Evolutionary conservation across 2,329 filamentous ascomycete genomes (phyloP), one percentile per base, ranked within the genome.

Genomic region (Xylaria sp.): DNA sequence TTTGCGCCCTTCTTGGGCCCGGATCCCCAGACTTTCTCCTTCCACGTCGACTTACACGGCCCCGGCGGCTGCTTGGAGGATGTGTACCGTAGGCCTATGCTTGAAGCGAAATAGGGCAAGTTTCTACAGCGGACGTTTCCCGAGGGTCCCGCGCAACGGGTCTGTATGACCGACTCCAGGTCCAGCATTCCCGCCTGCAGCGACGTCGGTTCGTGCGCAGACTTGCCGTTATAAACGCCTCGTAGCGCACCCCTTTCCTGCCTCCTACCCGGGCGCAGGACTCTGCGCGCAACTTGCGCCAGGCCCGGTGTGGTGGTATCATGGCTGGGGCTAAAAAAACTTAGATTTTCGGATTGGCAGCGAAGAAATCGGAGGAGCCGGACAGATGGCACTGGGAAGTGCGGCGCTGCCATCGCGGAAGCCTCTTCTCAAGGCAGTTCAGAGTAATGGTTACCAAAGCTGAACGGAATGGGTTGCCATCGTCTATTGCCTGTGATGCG

Each of bases 321-420:
- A 52, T 69, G 66, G 64, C 74, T 77, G 49, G 74, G 68, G 50
- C 68, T 75, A 70, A 81, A 79, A 64, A 83, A 81, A 58, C 74
- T 76, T 42, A 82, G 67, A 50, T 77, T 77, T 63, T 89, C 81
- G 60, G 88, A 85, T 71, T 92, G 90, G 49, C 78, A 83, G 62
- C 85, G 86, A 59, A 94, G 79, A 70, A 90, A 93, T 62, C 85
- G 86, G 59, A 94, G 78, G 18, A 93, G 81, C 54, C 71, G 76
- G 61, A 72, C 72, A 47, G 82, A 85, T 21, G 82, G 82, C 47
- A 78, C 80, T 44, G 76, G 74, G 39, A 69, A 62, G 59, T 71
- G 73, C 64, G 78, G 63, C 56, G 73, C 71, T 60, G 75, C 75
- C 77, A 83, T 83, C 58, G 66, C 73, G 57, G 49, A 48, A 43